A percentile compares a stretch with the other conserved stretches of the same genome.
Evolutionary conservation across 345 rosid species (phyloP).

Genomic region (Populus alba): DNA sequence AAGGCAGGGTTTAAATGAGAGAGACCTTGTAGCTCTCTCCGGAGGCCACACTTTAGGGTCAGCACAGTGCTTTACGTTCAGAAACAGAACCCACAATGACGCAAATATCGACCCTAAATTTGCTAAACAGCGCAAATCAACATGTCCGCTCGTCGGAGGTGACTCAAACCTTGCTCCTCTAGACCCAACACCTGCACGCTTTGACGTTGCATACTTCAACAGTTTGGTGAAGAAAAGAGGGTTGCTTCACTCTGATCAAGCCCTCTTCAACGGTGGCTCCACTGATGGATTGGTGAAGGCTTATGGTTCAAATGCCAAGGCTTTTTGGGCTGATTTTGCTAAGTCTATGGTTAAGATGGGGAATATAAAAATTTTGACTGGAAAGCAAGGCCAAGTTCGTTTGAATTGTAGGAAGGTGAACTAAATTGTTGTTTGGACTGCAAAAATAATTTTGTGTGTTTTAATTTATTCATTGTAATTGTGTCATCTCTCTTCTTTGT

Average conservation of each 20-base stretch:
- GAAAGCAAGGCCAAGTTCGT: conserved; percentile 44
- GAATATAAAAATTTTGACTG: conserved; percentile 42
- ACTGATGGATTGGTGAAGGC: conserved; percentile 31
- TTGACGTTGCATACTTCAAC: conserved; percentile 40
- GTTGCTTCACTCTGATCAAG: conserved; percentile 48
- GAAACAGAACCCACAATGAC: conserved; percentile 29
- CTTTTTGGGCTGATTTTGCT: conserved; percentile 35
- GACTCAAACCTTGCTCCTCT: conserved; percentile 36
- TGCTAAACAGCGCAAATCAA: conserved; percentile 21
- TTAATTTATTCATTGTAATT: no score
- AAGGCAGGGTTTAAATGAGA: conserved; percentile 37
- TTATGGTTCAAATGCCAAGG: conserved; percentile 20
- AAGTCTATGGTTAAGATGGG: conserved; percentile 58
- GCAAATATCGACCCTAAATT: conserved; percentile 35
- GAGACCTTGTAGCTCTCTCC: conserved; percentile 50
- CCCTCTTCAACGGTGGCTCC: conserved; percentile 39
- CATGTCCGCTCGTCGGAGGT: conserved; percentile 31
- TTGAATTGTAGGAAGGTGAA: conserved; percentile 30
- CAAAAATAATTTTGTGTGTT: background rate
- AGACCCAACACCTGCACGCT: conserved; percentile 26
- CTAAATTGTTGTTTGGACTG: background rate
- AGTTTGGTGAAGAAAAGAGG: conserved; percentile 37
- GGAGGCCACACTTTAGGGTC: conserved; percentile 57
- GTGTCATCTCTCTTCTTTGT: no score
- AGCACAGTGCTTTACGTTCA: conserved; percentile 28